phyloP scores from a whole-genome alignment of 1,284 basidiomycete genomes.

The Apiotrichum mycotoxinovorans region DNA sequence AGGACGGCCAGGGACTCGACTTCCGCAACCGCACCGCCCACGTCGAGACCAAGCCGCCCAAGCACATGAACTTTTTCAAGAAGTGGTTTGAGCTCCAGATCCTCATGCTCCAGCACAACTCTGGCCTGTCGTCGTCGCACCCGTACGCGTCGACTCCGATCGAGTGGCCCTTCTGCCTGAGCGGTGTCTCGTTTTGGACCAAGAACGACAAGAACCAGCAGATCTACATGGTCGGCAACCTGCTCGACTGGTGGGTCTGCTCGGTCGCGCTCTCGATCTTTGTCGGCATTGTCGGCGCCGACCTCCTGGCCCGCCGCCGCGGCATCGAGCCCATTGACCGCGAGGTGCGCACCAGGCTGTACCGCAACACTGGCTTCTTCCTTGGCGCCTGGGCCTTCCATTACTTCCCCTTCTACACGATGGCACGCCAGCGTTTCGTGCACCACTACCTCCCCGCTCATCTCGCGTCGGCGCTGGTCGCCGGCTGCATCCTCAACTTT shows the following conservation, averaged over 20 bases:
- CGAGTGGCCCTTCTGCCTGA: conserved; percentile 96
- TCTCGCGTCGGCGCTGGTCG: conserved; percentile 83
- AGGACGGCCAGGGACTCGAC: conserved; percentile 63
- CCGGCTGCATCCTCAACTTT: conserved; percentile 88
- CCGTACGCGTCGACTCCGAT: conserved; percentile 92
- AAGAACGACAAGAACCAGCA: conserved; percentile 77
- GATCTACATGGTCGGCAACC: conserved; percentile 94
- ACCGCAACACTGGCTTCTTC: conserved; percentile 96
- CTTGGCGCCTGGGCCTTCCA: conserved; percentile 90
- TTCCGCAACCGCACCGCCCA: conserved; percentile 57
- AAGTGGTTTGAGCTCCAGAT: conserved; percentile 93
- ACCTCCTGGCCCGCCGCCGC: conserved; percentile 79
- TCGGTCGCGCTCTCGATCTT: conserved; percentile 80
- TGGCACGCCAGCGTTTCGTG: conserved; percentile 93
- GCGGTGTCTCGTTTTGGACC: conserved; percentile 98
- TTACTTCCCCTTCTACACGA: conserved; percentile 96
- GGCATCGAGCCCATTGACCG: conserved; percentile 80
- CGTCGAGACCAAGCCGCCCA: conserved; percentile 63
- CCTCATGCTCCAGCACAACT: conserved; percentile 96
- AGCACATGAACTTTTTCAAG: conserved; percentile 82
- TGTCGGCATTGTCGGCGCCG: conserved; percentile 82
- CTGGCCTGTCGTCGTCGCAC: conserved; percentile 87
- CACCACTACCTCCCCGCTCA: conserved; percentile 98
- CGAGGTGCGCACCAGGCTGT: conserved; percentile 79
- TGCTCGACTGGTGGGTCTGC: conserved; percentile 92